Evolutionary conservation across 345 rosid species (phyloP).

Genomic region (Euphorbia tirucalli): DNA sequence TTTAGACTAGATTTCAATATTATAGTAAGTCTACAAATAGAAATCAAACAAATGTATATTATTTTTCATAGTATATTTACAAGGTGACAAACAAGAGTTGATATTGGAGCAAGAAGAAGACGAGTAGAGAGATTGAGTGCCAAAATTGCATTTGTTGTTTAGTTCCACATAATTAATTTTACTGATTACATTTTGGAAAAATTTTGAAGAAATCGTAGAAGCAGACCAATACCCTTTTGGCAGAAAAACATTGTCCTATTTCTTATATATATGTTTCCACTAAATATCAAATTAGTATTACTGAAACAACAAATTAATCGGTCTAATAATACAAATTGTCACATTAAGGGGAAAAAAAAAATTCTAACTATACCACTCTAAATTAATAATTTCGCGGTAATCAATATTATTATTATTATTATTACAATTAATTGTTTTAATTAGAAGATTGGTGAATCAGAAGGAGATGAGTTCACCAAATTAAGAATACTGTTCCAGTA

Average conservation of each 20-base stretch:
- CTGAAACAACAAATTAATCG: not conserved
- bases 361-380: not conserved
- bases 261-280: not conserved
- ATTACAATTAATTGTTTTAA: not conserved
- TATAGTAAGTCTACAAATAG: too few relatives aligned
- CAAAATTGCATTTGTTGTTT: slow-evolving; percentile 13
- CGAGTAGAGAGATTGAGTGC: not conserved
- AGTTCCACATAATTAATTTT: not conserved
- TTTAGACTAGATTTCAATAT: too few relatives aligned
- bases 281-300: too few relatives aligned
- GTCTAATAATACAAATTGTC: not conserved
- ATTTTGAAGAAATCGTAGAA: not conserved
- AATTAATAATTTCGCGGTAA: not conserved
- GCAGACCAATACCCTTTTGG: slow-evolving; percentile 4
- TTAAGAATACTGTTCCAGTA: slow-evolving; percentile 95
- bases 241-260: not conserved
- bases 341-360: not conserved
- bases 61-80: not conserved
- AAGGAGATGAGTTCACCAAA: slow-evolving; percentile 85
- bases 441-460: slow-evolving; percentile 68
- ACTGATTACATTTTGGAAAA: not conserved
- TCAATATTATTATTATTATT: not conserved
- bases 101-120: not conserved
- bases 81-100: not conserved
- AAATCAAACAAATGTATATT: not conserved